Percentiles rank a stretch among this genome's conserved stretches.
Evolutionary conservation across 768 basidiomycete genomes (phyloP).

Genomic region (Hygrocybe punicea): DNA sequence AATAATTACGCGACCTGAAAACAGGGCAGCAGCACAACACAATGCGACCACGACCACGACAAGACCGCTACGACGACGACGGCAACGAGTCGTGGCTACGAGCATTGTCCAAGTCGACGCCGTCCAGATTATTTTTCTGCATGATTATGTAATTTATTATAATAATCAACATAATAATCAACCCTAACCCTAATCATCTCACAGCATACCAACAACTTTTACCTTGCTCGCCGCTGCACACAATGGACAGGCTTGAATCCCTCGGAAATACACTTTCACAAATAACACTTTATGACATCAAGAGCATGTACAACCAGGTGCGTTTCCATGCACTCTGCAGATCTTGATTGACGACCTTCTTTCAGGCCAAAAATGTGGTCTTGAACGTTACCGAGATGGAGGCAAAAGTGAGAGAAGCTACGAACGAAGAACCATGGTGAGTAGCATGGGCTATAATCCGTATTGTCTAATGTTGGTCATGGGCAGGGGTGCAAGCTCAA

Average conservation of each 20-base stretch:
- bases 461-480: neutral
- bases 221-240: neutral
- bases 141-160: no score
- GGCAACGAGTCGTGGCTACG: no score
- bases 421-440: constrained; percentile 97
- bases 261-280: constrained; percentile 74
- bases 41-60: no score
- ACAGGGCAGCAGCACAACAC: no score
- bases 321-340: neutral
- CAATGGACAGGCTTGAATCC: constrained; percentile 78
- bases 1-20: no score
- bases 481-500: constrained; percentile 91
- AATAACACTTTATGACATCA: constrained; percentile 89
- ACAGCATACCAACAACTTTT: neutral
- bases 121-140: no score
- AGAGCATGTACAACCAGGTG: constrained; percentile 92
- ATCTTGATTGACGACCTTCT: constrained; percentile 8
- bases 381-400: constrained; percentile 97
- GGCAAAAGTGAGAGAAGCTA: constrained; percentile 93
- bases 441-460: constrained; percentile 21
- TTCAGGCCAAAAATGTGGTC: constrained; percentile 90
- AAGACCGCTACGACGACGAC: no score
- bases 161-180: neutral
- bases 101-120: no score
- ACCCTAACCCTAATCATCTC: neutral